These are phyloP conservation scores for Aureobasidium pullulans DNA, from an alignment of 2,329 filamentous ascomycete genomes.

Conservation along the genomic window DNA sequence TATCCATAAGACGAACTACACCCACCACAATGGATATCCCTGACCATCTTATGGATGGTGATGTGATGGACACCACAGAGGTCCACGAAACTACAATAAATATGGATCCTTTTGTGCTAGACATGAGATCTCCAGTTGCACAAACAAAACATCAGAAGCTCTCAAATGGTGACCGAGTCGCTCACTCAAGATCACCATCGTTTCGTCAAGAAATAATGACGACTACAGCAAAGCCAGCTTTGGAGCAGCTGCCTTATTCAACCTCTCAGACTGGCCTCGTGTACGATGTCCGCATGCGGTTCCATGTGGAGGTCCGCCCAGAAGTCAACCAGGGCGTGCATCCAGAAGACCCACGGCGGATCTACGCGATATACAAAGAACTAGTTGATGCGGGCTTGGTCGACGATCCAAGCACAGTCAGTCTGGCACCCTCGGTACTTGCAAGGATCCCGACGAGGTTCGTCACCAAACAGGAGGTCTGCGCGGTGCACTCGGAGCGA, in stretches of 20 bases:
- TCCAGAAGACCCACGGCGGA: slow-evolving; percentile 87
- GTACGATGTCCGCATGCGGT: slow-evolving; percentile 93
- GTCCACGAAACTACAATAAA: not conserved
- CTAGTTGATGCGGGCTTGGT: slow-evolving; percentile 77
- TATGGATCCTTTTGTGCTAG: not conserved
- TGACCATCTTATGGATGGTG: slow-evolving; percentile 7
- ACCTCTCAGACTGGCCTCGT: slow-evolving; percentile 39
- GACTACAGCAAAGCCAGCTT: slow-evolving; percentile 23
- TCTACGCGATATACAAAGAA: slow-evolving; percentile 86
- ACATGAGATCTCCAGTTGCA: not conserved
- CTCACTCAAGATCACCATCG: not conserved
- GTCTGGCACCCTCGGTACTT: slow-evolving; percentile 44
- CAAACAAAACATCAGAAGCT: not conserved
- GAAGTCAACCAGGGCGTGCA: slow-evolving; percentile 60
- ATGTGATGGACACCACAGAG: slow-evolving; percentile 6
- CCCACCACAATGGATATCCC: not conserved
- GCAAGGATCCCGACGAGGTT: slow-evolving; percentile 67
- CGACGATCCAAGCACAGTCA: slow-evolving; percentile 48
- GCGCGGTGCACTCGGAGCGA: slow-evolving; percentile 65
- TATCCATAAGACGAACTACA: not conserved
- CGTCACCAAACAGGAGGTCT: slow-evolving; percentile 73
- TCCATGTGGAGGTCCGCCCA: slow-evolving; percentile 67
- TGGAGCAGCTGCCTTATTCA: slow-evolving; percentile 30
- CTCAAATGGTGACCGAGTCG: not conserved
- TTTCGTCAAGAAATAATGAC: not conserved